Base-by-base conservation (phyloP, 1,139 yeast species). In the Blastobotrys indianensis region DNA sequence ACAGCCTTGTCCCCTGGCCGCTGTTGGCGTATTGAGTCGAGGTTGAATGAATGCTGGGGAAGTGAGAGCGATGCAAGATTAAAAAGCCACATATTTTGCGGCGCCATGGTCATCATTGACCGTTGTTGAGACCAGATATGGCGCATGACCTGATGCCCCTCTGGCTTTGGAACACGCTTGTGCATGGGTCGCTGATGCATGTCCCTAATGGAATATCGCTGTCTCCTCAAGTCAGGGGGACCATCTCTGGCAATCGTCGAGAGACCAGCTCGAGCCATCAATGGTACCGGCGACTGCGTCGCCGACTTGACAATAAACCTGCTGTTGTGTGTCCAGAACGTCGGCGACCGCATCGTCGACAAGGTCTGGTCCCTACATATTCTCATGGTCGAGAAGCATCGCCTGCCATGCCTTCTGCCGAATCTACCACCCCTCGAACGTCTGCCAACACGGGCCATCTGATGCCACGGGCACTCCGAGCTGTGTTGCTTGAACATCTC, bases 231-330 rank as follows among this genome's bases (percentile, higher is more conserved):
- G 8, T 40, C 32, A 12, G 28, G 10, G 12, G 13, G 44, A 6
- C 34, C 15, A 15, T 29, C 36, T 13, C 16, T 29, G 2, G 36
- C 45, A 8, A 36, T 12, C 10, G 45, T n/a, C 11, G 40, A 20
- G 32, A 41, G 31, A 4, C 45, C 45, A 9, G 45, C 45, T 30
- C 45, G 39, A 12, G 45, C 40, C 10, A 23, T 9, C 23, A 36
- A 35, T n/a, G 40, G 32, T 5, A 17, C 17, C 13, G 32, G 30
- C n/a, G 39, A n/a, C 40, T 15, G 12, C 32, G 32, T 11, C 12
- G 40, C 20, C 32, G 10, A n/a, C n/a, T 15, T 11, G 32, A 10
- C 12, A 5, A 28, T 15, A 9, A 28, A 11, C 5, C 32, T 12
- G 3, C n/a, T 28, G 30, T 41, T 41, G 15, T 41, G 45, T 8